Base-by-base conservation (phyloP, 2,329 filamentous ascomycete species). In the Colletotrichum echinochloae region DNA sequence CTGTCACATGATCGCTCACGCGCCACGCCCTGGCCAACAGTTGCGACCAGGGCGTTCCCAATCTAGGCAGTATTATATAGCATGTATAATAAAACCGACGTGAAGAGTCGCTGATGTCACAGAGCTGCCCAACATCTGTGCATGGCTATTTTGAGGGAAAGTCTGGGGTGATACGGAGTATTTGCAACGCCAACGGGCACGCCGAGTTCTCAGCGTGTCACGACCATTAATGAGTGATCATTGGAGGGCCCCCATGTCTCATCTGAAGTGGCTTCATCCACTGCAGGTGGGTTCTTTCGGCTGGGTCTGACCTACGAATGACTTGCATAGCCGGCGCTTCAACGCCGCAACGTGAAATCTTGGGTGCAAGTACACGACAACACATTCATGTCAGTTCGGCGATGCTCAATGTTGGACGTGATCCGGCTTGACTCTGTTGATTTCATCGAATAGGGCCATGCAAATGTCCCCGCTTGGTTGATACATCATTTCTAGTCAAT, bases 241-340 rank as follows among this genome's bases (percentile, higher is more conserved):
- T 30, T 23, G 33, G 18, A 61, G 35, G 35, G 44, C 30, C 51
- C 60, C 65, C 65, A 64, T 65, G 65, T 65, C 60, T 52, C 65
- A 39, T 65, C 52, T 30, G 65, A 65, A 37, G 52, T 52, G 35
- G 60, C 65, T 35, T 67, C 60, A 37, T 57, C 65, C 65, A 54
- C 65, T 57, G 16, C 28, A 8, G 26, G 51, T 68, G 65, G 64
- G 46, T 55, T 66, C 39, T 23, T 30, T 12, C 26, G 23, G 33
- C 56, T 39, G 44, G 49, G 35, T 46, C 37, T n/a, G n/a, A 52
- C 44, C 44, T 46, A 46, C n/a, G n/a, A 23, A 46, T 67, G 57
- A 62, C 56, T 67, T 70, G 67, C 67, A 67, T 67, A 67, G 51
- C 51, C 57, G 49, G 52, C 51, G 26, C 20, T 46, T 33, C 2